Conservation (phyloP, 352 stramenopile genomes). For the Globisporangium polare region DNA sequence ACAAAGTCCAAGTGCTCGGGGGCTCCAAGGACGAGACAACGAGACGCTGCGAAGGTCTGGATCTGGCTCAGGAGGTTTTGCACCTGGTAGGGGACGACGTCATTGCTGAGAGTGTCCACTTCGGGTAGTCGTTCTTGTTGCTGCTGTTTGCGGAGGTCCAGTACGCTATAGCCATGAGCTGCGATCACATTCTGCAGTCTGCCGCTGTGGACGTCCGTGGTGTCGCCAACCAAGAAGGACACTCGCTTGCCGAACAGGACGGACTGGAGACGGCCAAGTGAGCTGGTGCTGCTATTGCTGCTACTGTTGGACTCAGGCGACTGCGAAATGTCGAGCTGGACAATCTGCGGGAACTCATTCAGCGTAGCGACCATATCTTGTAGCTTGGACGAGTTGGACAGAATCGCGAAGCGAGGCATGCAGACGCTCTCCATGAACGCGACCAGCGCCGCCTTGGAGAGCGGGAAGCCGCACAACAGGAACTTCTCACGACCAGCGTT, state of each 20-base stretch:
- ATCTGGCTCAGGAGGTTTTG: constrained; percentile 13
- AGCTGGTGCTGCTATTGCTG: background rate
- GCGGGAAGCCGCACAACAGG: constrained; percentile 31
- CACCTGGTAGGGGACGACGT: background rate
- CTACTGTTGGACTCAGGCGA: background rate
- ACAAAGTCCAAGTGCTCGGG: constrained; percentile 25
- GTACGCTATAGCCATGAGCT: constrained; percentile 20
- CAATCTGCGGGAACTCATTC: constrained; percentile 20
- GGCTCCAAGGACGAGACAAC: constrained; percentile 33
- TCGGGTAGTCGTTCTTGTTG: background rate
- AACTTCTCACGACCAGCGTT: constrained; percentile 23
- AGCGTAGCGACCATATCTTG: constrained; percentile 19
- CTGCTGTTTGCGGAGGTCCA: constrained; percentile 17
- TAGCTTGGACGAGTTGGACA: constrained; percentile 7
- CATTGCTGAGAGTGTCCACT: background rate
- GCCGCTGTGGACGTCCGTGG: constrained; percentile 10
- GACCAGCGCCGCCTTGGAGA: constrained; percentile 12
- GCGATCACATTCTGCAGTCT: constrained; percentile 20
- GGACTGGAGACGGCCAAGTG: constrained; percentile 14
- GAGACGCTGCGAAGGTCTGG: constrained; percentile 19
- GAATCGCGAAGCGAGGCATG: constrained; percentile 21
- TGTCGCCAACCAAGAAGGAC: constrained; percentile 26
- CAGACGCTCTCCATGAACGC: constrained; percentile 19
- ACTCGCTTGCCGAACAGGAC: constrained; percentile 33
- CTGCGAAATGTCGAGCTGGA: constrained; percentile 25